Evolutionary conservation across 2,329 filamentous ascomycete species (phyloP), one percentile per base, ranked within the genome.

Genomic region (Fonsecaea multimorphosa): DNA sequence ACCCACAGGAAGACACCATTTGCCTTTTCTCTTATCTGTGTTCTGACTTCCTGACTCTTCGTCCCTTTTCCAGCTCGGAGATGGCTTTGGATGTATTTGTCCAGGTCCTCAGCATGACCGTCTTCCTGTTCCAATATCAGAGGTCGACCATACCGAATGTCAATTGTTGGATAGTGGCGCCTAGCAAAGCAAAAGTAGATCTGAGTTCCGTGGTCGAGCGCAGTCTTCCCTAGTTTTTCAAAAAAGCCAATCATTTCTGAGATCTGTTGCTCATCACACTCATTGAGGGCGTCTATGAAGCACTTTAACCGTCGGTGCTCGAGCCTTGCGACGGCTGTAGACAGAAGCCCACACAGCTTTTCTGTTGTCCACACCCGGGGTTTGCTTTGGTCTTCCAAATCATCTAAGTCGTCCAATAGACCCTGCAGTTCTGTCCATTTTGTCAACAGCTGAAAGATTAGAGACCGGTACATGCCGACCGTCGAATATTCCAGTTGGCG

Each of bases 381-480:
- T 67, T 56, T 61, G 32, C 46, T 19, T 66, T 32, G 53, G 49
- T 73, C 66, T 40, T 44, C 19, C 19, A n/a, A 4, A 16, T 27
- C 16, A 14, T 46, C 9, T 16, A 53, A 24, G 31, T 61, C 57
- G 46, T 62, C 64, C 0, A 83, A 66, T 0, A 78, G 68, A 0
- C 65, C 16, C 58, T 78, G 76, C 0, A 84, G 71, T 0, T 79
- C 73, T 0, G 76, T 73, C 0, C 73, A 63, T 0, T 72, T 68
- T 0, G 75, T 27, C 0, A 87, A 72, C 0, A 87, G 71, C 44
- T 87, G 83, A 1, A 75, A 66, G 0, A 87, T 61, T 0, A 87
- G 61, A 0, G 83, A 83, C 2, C 84, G 77, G 67, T 85, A 86
- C 73, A 87, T 78, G 0, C 85, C 85, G 0, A 74, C 29, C 0